Conservation (phyloP, 495 filamentous ascomycete genomes). For the Penicillium macrosclerotiorum region DNA sequence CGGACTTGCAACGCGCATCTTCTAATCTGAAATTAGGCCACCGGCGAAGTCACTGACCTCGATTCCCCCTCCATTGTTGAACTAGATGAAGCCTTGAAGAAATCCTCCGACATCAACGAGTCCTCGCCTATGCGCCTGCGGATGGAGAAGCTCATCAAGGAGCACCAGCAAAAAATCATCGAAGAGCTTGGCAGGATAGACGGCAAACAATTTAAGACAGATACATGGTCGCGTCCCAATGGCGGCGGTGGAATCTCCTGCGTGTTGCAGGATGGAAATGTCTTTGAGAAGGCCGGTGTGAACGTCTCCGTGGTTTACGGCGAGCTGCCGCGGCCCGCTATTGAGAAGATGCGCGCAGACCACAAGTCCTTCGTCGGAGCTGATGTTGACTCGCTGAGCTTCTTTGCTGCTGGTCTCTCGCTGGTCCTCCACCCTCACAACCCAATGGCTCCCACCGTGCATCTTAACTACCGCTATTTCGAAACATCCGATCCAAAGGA, state of each 20-base stretch:
- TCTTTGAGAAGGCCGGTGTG: conserved; percentile 98
- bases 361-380: conserved; percentile 83
- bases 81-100: conserved; percentile 44
- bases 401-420: conserved; percentile 93
- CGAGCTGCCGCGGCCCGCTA: conserved; percentile 80
- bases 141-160: conserved; percentile 94
- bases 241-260: conserved; percentile 87
- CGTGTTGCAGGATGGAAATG: conserved; percentile 90
- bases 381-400: conserved; percentile 75
- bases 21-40: conserved; percentile 32
- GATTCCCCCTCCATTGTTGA: conserved; percentile 58
- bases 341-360: conserved; percentile 90
- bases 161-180: conserved; percentile 85
- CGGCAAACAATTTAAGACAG: conserved; percentile 72
- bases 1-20: too few species aligned
- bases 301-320: conserved; percentile 95
- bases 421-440: conserved; percentile 91
- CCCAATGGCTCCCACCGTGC: conserved; percentile 95
- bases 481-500: conserved; percentile 69
- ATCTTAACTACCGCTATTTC: conserved; percentile 99
- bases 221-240: conserved; percentile 84
- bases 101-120: conserved; percentile 44
- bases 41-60: conserved; percentile 50
- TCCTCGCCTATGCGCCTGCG: conserved; percentile 92
- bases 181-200: conserved; percentile 77